Evolutionary conservation across 2,329 filamentous ascomycete species (phyloP), one percentile per base, ranked within the genome.

Genomic region (Allantophomopsis cytisporea): DNA sequence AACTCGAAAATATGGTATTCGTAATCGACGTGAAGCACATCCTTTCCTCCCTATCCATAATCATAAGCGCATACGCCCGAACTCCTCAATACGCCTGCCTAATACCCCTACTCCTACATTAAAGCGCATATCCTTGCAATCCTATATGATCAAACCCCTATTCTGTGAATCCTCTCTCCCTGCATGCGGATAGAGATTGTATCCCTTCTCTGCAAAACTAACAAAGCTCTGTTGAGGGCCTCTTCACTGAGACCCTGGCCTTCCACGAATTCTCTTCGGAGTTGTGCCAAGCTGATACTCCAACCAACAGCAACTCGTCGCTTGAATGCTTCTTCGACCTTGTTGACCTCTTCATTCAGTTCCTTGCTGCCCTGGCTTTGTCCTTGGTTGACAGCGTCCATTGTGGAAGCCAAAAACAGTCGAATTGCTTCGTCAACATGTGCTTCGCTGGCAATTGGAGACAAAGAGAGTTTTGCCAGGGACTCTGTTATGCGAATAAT

Each of bases 361-460:
- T 96, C 89, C 45, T 85, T 81, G 54, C 80, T 87, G 31, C 84
- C 85, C 50, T 83, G 76, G 46, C 80, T 83, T 49, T 83, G 80
- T 43, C 88, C 89, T 53, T 94, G 86, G 43, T 85, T 89, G 41
- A 96, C 87, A 7, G 91, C 91, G 54, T 98, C 89, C 91, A 98
- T 96, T 41, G 91, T 98, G 3, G 81, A 88, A 47, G 88, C 91
- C 21, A 98, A 67, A 78, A 98, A 98, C 13, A 98, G 73, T 0
- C 91, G 81, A 52, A 98, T 98, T 2, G 91, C 91, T 64, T 98
- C 91, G 54, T 98, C 89, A 39, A 98, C 91, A 54, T 98, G 91
- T 36, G 76, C 70, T 59, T 95, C 89, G 0, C 83, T 88, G 2
- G 89, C 91, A 33, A 95, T 71, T 3, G 88, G 80, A 0, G 83